Percentiles rank a stretch among this genome's conserved stretches.
phyloP scores from a whole-genome alignment of 129 eudicot genomes.

The Chrysanthemum seticuspe region DNA sequence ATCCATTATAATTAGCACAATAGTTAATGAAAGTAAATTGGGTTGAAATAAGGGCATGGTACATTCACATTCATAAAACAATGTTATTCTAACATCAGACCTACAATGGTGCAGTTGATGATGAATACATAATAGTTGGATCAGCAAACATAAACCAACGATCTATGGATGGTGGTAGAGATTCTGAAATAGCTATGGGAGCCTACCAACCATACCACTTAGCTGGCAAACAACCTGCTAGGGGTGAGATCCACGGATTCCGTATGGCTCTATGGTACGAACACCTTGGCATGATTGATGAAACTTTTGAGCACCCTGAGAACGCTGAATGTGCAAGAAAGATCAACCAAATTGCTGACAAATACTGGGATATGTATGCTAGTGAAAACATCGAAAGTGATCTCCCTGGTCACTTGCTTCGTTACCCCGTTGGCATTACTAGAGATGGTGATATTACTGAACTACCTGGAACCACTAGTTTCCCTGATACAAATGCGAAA shows the following conservation, averaged over 20 bases:
- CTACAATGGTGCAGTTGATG: constrained; percentile 54
- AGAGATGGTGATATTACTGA: constrained; percentile 52
- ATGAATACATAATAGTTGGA: constrained; percentile 80
- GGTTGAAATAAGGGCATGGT: too few species aligned
- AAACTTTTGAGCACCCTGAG: constrained; percentile 53
- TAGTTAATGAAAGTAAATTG: too few species aligned
- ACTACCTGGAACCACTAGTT: constrained; percentile 56
- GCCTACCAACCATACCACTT: constrained; percentile 75
- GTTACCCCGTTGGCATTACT: constrained; percentile 61
- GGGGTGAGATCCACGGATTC: constrained; percentile 77
- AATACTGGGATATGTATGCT: constrained; percentile 66
- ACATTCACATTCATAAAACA: too few species aligned
- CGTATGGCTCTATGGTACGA: constrained; percentile 87
- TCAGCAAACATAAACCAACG: constrained; percentile 85
- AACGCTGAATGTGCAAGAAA: constrained; percentile 52
- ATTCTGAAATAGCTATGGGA: constrained; percentile 86
- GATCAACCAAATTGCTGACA: constrained; percentile 66
- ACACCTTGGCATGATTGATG: constrained; percentile 80
- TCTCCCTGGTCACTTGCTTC: constrained; percentile 77
- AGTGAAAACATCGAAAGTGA: constrained; percentile 57
- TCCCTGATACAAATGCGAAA: constrained; percentile 78
- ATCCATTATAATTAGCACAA: too few species aligned
- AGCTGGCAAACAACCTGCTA: constrained; percentile 45
- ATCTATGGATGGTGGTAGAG: constrained; percentile 81
- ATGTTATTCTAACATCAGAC: constrained; percentile 2